Evolutionary conservation across 2,329 filamentous ascomycete species (phyloP).

Genomic region (Xylaria polymorpha): DNA sequence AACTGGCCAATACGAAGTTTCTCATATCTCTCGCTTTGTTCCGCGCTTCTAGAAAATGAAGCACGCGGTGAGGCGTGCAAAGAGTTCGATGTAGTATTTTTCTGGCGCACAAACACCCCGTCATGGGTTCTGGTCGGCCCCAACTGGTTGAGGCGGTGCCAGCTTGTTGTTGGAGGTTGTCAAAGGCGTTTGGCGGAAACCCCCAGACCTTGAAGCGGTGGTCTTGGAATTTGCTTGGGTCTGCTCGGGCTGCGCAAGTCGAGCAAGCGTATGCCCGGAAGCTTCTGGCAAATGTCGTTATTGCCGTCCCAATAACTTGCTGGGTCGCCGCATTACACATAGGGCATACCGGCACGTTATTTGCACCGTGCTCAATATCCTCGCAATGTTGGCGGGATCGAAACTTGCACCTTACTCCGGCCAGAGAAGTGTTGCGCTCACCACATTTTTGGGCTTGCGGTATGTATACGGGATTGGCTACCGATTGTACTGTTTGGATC

Average conservation of each 20-base stretch:
- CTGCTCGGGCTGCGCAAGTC: conserved; percentile 43
- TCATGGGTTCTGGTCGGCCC: conserved; percentile 41
- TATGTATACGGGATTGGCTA: neutral
- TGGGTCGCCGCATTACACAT: conserved; percentile 46
- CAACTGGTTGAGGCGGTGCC: neutral
- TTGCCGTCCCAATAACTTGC: conserved; percentile 35
- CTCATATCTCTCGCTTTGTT: conserved; percentile 42
- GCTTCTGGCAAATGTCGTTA: conserved; percentile 23
- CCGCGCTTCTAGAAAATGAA: conserved; percentile 45
- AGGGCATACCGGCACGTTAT: conserved; percentile 35
- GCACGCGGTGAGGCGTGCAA: conserved; percentile 53
- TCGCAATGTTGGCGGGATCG: conserved; percentile 33
- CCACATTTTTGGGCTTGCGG: too few species aligned
- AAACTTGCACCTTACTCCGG: too few species aligned
- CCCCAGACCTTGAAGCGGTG: conserved; percentile 48
- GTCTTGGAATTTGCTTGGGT: conserved; percentile 21
- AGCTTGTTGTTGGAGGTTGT: neutral
- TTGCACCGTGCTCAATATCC: conserved; percentile 33
- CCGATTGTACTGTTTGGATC: neutral
- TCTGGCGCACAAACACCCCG: conserved; percentile 54
- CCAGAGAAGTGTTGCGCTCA: too few species aligned
- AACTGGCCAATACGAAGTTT: conserved; percentile 45
- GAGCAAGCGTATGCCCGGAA: conserved; percentile 51
- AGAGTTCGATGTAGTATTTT: conserved; percentile 52
- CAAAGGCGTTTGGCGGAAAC: conserved; percentile 1